phyloP scores from a whole-genome alignment of 164 flowering plant species.

The Houttuynia cordata region DNA sequence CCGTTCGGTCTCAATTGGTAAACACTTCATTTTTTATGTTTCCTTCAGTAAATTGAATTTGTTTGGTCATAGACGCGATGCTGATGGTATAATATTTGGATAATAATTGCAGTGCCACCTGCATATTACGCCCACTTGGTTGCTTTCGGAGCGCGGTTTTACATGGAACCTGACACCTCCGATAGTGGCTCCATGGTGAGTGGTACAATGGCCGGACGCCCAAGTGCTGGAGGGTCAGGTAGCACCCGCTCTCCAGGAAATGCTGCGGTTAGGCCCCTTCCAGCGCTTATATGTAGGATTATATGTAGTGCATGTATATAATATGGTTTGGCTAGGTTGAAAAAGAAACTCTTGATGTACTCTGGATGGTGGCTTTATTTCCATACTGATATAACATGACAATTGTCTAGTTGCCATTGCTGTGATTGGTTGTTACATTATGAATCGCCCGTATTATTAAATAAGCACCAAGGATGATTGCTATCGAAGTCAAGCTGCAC shows the following conservation, averaged over 20 bases:
- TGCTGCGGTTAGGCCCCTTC: slow-evolving; percentile 48
- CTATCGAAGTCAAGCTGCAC: neutral
- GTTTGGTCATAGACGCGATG: neutral
- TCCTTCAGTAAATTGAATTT: neutral
- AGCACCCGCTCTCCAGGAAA: slow-evolving; percentile 1
- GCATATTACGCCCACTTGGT: slow-evolving; percentile 95
- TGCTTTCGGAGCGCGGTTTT: slow-evolving; percentile 91
- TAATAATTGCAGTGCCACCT: slow-evolving; percentile 60
- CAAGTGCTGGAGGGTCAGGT: neutral
- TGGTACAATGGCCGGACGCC: slow-evolving; percentile 19
- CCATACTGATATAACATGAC: neutral
- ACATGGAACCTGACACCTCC: slow-evolving; percentile 70
- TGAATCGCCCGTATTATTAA: neutral
- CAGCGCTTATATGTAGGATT: slow-evolving; percentile 40
- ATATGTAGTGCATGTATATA: no score
- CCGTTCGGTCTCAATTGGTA: slow-evolving; percentile 53
- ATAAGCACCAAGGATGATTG: neutral
- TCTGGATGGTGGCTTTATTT: neutral
- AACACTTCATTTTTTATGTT: neutral
- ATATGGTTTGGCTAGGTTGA: no score
- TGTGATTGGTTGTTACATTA: neutral
- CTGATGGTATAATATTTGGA: neutral
- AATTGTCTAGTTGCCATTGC: neutral
- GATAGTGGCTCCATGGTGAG: slow-evolving; percentile 36
- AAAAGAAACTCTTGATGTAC: neutral